These are phyloP conservation scores for Spizellomyces sp. DNA, from an alignment of 192 early-diverging fungal genomes.

Conservation along the genomic window DNA sequence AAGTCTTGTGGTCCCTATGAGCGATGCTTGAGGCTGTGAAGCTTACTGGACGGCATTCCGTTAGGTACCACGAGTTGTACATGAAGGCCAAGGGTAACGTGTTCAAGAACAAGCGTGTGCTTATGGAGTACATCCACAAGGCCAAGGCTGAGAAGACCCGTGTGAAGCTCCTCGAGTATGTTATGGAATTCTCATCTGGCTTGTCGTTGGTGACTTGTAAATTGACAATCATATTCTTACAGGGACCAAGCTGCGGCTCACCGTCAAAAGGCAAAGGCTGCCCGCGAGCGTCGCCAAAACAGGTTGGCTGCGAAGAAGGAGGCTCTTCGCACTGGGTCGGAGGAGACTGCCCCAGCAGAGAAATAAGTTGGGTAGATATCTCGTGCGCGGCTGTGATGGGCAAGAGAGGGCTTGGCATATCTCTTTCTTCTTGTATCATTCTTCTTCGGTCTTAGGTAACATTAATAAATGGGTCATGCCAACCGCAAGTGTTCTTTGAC, in stretches of 20 bases:
- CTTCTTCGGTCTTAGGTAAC: no score
- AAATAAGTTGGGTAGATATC: neutral
- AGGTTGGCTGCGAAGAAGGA: constrained; percentile 90
- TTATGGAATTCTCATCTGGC: neutral
- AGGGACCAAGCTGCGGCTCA: constrained; percentile 97
- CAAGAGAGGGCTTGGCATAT: no score
- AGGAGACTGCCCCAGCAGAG: constrained; percentile 1
- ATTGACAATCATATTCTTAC: constrained; percentile 13
- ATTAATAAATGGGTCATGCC: no score
- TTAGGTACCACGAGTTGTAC: constrained; percentile 90
- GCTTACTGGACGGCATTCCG: neutral
- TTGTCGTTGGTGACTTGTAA: neutral
- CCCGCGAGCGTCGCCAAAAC: constrained; percentile 87
- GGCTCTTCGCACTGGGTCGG: constrained; percentile 51
- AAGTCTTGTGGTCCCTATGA: constrained; percentile 21
- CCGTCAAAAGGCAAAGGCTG: constrained; percentile 93
- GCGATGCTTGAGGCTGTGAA: neutral
- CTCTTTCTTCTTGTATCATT: no score
- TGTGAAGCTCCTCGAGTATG: constrained; percentile 78
- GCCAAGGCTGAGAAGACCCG: constrained; percentile 97
- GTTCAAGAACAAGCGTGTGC: constrained; percentile 99
- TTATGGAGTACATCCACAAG: constrained; percentile 99
- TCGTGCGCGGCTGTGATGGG: no score
- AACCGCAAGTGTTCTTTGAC: no score
- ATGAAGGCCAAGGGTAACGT: constrained; percentile 99